Conservation (phyloP, 768 basidiomycete species). For the Piloderma croceum region DNA sequence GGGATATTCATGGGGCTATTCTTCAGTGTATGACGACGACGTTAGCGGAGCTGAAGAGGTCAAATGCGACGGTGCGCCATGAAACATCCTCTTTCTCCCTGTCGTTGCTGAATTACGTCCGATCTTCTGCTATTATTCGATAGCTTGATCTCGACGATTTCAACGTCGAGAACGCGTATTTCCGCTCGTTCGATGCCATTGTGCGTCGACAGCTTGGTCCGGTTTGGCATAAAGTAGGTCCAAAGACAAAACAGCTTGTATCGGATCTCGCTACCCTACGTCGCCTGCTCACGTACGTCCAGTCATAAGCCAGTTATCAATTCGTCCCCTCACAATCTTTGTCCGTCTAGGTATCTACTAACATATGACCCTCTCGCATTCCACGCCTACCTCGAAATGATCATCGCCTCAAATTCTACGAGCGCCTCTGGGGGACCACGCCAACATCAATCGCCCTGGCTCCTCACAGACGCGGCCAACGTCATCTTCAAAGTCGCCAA, state of each 20-base stretch:
- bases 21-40: conserved; percentile 93
- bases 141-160: conserved; percentile 95
- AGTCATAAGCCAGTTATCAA: background rate
- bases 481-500: conserved; percentile 78
- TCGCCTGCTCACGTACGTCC: conserved; percentile 67
- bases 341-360: conserved; percentile 77
- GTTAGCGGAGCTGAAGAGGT: conserved; percentile 82
- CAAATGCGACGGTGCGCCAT: conserved; percentile 72
- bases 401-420: conserved; percentile 59
- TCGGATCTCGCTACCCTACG: conserved; percentile 82
- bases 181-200: too few species aligned
- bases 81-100: too few species aligned
- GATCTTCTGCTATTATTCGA: too few species aligned
- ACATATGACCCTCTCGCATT: conserved; percentile 90
- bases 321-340: too few species aligned
- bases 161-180: too few species aligned
- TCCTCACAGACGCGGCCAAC: conserved; percentile 88
- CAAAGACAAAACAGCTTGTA: conserved; percentile 87
- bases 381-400: conserved; percentile 84
- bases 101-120: too few species aligned
- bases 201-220: conserved; percentile 86
- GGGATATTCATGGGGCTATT: conserved; percentile 88
- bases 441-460: conserved; percentile 79
- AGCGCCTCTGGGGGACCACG: conserved; percentile 47
- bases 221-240: conserved; percentile 95